Evolutionary conservation across 2,329 filamentous ascomycete genomes (phyloP), one percentile per base, ranked within the genome.

Genomic region (Pestalotiopsis sp.): DNA sequence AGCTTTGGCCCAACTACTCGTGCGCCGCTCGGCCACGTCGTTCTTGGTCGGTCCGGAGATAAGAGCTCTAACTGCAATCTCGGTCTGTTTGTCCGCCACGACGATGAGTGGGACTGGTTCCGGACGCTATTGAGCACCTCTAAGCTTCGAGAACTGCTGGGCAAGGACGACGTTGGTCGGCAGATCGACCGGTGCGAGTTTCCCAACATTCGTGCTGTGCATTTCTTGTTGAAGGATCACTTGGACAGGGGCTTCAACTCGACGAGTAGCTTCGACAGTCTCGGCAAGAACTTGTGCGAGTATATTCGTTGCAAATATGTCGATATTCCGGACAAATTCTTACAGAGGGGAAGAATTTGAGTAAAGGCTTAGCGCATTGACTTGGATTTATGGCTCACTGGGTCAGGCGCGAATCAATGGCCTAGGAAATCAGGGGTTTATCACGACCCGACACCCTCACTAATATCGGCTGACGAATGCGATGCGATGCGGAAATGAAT

Each of bases 221-320:
- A 80, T 65, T 80, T 80, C 69, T 72, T 84, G 56, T 72, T 86
- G 20, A 79, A 84, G 67, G 83, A 85, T 70, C 83, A 84, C 70
- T 74, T 85, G 11, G 82, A 84, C 64, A 76, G 82, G 0, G 82
- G 82, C 0, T 83, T 81, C 72, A 79, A 82, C 66, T 80, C 81
- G 4, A 83, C 80, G 39, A 78, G 76, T 60, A 78, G 79, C 1
- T 83, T 84, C 59, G 84, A 85, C 73, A 81, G 80, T 1, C 72
- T 85, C 14, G 83, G 83, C 0, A 86, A 85, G 78, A 83, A 83
- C 27, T 76, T 80, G 57, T 80, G 76, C 14, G 83, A 85, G 77
- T 85, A 83, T 70, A 63, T 85, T 63, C 74, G 83, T 57, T 80
- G 80, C 27, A 83, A 81, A 70, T 77, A 77, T 20, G 82, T 85